Conservation (phyloP, 805 yeast species). For the Wickerhamiella qilinensis region DNA sequence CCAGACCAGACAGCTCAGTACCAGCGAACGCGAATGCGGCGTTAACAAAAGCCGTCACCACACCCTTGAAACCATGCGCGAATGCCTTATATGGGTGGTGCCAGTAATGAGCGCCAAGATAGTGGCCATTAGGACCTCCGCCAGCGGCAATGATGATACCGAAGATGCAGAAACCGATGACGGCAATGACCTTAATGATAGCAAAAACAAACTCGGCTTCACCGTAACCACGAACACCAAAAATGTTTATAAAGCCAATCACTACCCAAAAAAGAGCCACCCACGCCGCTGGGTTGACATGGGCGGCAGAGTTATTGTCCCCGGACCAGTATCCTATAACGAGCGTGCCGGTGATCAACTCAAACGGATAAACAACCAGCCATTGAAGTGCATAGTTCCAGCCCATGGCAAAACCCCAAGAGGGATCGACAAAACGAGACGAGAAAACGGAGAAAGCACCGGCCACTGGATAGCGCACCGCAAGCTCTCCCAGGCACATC, state of each 20-base stretch:
- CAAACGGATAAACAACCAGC: slow-evolving; percentile 43
- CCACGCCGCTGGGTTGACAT: slow-evolving; percentile 32
- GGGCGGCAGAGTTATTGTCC: slow-evolving; percentile 41
- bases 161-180: slow-evolving; percentile 37
- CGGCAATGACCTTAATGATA: slow-evolving; percentile 34
- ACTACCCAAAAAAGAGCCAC: slow-evolving; percentile 32
- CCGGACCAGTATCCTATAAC: slow-evolving; percentile 33
- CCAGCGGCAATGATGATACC: slow-evolving; percentile 41
- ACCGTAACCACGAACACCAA: slow-evolving; percentile 39
- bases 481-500: slow-evolving; percentile 46
- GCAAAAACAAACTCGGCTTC: slow-evolving; percentile 46
- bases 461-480: slow-evolving; percentile 41
- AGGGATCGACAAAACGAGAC: slow-evolving; percentile 41
- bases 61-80: slow-evolving; percentile 50
- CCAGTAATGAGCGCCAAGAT: slow-evolving; percentile 34
- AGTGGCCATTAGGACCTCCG: slow-evolving; percentile 39
- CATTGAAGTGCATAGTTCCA: slow-evolving; percentile 47
- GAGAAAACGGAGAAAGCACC: slow-evolving; percentile 44
- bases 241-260: slow-evolving; percentile 29
- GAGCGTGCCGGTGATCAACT: slow-evolving; percentile 39
- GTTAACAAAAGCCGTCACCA: slow-evolving; percentile 47
- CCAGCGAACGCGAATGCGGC: slow-evolving; percentile 70
- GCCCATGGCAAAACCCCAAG: slow-evolving; percentile 48
- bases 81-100: slow-evolving; percentile 28
- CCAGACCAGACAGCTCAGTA: slow-evolving; percentile 53